A percentile compares a stretch with the other conserved stretches of the same genome.
Evolutionary conservation across 768 basidiomycete species (phyloP).

Genomic region (Termitomyces sp.): DNA sequence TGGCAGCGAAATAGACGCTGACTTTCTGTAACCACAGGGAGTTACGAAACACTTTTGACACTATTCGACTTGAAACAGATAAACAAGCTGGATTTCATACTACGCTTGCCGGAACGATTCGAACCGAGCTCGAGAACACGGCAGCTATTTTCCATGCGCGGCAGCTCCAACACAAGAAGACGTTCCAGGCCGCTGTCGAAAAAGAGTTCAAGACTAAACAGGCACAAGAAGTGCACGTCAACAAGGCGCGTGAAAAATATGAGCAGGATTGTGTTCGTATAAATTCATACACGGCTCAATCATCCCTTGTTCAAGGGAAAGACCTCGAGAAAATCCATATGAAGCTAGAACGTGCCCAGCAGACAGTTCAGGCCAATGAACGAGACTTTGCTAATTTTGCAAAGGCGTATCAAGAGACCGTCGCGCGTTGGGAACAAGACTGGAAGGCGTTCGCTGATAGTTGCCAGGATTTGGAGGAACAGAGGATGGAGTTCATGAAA

Average conservation of each 20-base stretch:
- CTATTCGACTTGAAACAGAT: constrained; percentile 78
- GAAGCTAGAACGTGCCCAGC: constrained; percentile 87
- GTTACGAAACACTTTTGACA: constrained; percentile 74
- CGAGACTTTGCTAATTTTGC: constrained; percentile 89
- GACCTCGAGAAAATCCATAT: constrained; percentile 86
- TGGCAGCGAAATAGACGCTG: background rate
- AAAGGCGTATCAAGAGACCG: constrained; percentile 71
- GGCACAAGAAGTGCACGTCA: constrained; percentile 78
- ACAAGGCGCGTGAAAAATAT: constrained; percentile 90
- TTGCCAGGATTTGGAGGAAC: constrained; percentile 94
- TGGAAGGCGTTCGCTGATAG: constrained; percentile 95
- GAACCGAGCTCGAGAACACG: constrained; percentile 68
- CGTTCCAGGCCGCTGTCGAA: constrained; percentile 72
- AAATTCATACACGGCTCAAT: constrained; percentile 91
- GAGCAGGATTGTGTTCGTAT: constrained; percentile 89
- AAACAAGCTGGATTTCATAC: constrained; percentile 71
- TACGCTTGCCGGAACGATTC: constrained; percentile 69
- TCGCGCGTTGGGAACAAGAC: constrained; percentile 82
- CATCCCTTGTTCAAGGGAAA: constrained; percentile 85
- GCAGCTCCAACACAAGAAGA: constrained; percentile 70
- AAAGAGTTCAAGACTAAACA: constrained; percentile 89
- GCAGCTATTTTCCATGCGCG: constrained; percentile 53
- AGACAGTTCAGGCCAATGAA: constrained; percentile 88
- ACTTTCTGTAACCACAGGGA: constrained; percentile 45
- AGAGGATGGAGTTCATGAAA: constrained; percentile 91